These are phyloP conservation scores for Citrus sp. DNA, from an alignment of 345 rosid species.

Conservation along the genomic window DNA sequence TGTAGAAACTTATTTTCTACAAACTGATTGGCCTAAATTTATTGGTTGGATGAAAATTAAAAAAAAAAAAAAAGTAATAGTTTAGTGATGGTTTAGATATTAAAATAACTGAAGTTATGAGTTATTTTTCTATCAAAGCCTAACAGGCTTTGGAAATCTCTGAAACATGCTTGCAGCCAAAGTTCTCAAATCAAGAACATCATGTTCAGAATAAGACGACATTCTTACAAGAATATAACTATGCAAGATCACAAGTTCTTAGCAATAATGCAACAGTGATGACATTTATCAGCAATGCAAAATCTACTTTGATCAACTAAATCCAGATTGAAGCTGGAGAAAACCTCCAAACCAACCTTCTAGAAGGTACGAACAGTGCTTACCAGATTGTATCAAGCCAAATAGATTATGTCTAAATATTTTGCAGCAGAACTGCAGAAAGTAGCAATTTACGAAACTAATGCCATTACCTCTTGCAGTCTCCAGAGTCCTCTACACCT, in stretches of 20 bases:
- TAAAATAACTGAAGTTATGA: not conserved
- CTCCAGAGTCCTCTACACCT: constrained; percentile 85
- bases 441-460: constrained; percentile 1
- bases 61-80: too few species aligned
- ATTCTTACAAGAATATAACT: not conserved
- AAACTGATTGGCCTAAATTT: too few species aligned
- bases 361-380: not conserved
- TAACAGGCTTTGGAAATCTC: not conserved
- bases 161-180: not conserved
- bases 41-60: too few species aligned
- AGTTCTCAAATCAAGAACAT: not conserved
- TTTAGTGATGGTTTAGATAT: not conserved
- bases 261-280: not conserved
- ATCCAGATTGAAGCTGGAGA: not conserved
- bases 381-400: not conserved
- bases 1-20: too few species aligned
- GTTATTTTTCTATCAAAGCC: not conserved
- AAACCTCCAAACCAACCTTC: not conserved
- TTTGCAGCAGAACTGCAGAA: not conserved
- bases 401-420: not conserved
- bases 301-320: not conserved
- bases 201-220: not conserved
- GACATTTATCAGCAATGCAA: not conserved
- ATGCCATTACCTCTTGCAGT: constrained; percentile 62
- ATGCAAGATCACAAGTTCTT: not conserved